These are phyloP conservation scores for Lentinula detonsa DNA, from an alignment of 768 basidiomycete genomes.

Conservation along the genomic window DNA sequence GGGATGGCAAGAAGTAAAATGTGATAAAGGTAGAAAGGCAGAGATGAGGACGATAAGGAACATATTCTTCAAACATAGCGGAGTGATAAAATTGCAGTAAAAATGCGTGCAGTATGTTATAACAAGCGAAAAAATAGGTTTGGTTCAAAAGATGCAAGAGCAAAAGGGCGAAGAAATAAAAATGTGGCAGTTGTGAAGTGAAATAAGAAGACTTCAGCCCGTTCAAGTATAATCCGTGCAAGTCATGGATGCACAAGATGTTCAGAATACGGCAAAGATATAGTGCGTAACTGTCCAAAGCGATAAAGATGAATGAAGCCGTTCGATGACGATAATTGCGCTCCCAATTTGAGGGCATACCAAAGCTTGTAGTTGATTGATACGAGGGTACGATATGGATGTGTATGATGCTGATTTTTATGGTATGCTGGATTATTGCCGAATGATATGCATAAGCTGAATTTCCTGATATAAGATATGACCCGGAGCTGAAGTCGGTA, in stretches of 20 bases:
- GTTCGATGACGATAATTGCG: neutral
- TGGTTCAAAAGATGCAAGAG: neutral
- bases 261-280: neutral
- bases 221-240: neutral
- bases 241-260: neutral
- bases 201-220: neutral
- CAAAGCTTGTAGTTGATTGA: conserved; percentile 1
- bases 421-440: conserved; percentile 5
- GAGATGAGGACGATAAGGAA: neutral
- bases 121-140: neutral
- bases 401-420: neutral
- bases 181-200: neutral
- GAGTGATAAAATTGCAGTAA: neutral
- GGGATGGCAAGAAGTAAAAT: neutral
- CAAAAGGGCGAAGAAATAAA: neutral
- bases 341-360: neutral
- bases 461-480: conserved; percentile 8
- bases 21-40: neutral
- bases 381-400: neutral
- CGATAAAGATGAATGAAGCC: neutral
- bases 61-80: neutral
- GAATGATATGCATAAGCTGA: conserved; percentile 4
- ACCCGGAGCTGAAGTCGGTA: neutral
- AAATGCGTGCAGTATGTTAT: neutral
- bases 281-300: neutral